Evolutionary conservation across 805 yeast species (phyloP), one percentile per base, ranked within the genome.

Genomic region (Candida tibetensis): DNA sequence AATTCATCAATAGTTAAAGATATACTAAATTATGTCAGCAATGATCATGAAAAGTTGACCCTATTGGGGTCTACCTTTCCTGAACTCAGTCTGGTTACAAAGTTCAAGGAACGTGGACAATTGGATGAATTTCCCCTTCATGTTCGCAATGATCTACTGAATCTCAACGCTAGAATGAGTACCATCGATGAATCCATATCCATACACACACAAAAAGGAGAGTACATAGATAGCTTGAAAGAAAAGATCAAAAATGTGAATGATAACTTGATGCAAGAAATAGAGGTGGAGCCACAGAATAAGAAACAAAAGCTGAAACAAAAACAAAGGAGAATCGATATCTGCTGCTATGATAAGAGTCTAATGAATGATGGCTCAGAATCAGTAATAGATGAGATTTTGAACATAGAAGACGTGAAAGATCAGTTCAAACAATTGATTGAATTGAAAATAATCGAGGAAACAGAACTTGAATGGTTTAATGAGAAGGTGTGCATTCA

Each of bases 301-400:
- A 46, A 51, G 31, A 58, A 48, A 26, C 36, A 37, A 17, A 49
- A 41, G 40, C 45, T 40, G 42, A 38, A 38, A 37, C 16, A 52
- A 13, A 61, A 57, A 41, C 42, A 48, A 5, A 67, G 59, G 38
- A 74, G 66, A 39, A 41, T 68, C 17, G 82, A 78, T 28, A 57
- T 79, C 3, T 80, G 85, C 56, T 79, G 79, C 8, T 79, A 64
- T 51, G 76, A 77, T 40, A 43, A 54, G 9, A 33, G 51, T 4
- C 49, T 68, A 19, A 40, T 41, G 10, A 17, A 10, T 4, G 21
- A 12, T 6, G 19, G 13, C 17, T 13, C 26, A n/a, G 19, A 16
- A n/a, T 32, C 41, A 14, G 17, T 29, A 5, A 16, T 37, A 3
- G 36, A 28, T 13, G 25, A 14, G 4, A 27, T 34, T 5, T 16